Evolutionary conservation across 2,329 filamentous ascomycete species (phyloP), one percentile per base, ranked within the genome.

Genomic region (Aspergillus tubingensis): DNA sequence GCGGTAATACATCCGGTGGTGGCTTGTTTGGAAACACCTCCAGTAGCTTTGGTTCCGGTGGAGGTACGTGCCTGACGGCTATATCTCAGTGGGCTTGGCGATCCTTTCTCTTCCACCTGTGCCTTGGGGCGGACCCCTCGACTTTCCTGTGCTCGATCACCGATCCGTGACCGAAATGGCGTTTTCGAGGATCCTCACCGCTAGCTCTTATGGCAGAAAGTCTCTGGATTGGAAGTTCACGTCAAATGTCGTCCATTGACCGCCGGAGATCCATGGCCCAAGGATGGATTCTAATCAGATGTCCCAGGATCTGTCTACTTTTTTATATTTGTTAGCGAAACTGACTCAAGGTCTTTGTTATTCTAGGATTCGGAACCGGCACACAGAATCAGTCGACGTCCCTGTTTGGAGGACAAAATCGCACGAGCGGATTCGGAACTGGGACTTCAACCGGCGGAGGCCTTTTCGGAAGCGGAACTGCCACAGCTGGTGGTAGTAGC

Each of bases 1-100:
- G 70, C 62, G 69, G 65, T 62, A 72, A 63, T 58, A 72, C 67
- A 47, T 65, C 68, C 60, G 68, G 74, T 48, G 71, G 74, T 60
- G 68, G 73, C 65, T 66, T 74, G 62, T 75, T 76, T 60, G 73
- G 74, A 61, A 76, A 71, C 62, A 71, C 70, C 59, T 70, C 71
- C 62, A 72, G 73, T 67, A 72, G 74, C 68, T 78, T 77, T 64
- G 77, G 76, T 64, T 74, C 75, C 67, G 72, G 75, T 65, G 73
- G 74, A 77, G 76, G 76, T 79, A 78, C 69, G 76, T 77, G 68
- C 62, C 65, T 63, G 65, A 67, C 59, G 63, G 64, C 56, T 55
- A 58, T 50, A 57, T 56, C 57, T 60, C 50, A 61, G 63, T 66
- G 66, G 68, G 66, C 65, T 66, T 67, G 58, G 68, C 69, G 66